Evolutionary conservation across 306 rosid species (phyloP).

Genomic region (Pyrus bretschneideri): DNA sequence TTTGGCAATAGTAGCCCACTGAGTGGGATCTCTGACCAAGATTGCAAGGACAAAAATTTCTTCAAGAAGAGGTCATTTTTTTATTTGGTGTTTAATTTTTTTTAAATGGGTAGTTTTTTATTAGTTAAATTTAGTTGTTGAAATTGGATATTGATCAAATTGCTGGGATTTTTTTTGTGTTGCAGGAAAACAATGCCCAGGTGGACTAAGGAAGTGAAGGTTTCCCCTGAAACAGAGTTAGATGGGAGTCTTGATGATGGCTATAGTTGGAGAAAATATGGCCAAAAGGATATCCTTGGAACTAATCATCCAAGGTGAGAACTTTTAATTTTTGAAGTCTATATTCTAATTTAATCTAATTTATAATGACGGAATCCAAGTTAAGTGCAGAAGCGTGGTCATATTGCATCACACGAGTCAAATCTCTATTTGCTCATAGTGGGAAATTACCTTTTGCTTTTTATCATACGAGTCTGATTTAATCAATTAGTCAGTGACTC

Average conservation of each 20-base stretch:
- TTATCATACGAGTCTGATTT: background rate
- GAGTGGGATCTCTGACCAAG: constrained; percentile 39
- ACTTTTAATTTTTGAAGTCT: background rate
- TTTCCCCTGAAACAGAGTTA: constrained; percentile 28
- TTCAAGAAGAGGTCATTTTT: constrained; percentile 57
- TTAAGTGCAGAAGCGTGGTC: too few species aligned
- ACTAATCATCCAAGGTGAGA: constrained; percentile 70
- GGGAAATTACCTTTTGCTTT: background rate
- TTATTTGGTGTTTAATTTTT: background rate
- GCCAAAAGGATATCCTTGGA: constrained; percentile 85
- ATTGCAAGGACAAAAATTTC: constrained; percentile 33
- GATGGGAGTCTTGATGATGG: constrained; percentile 58
- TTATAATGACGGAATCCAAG: too few species aligned
- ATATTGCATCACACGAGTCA: background rate
- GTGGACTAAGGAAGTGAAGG: constrained; percentile 56
- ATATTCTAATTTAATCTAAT: too few species aligned
- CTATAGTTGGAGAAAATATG: constrained; percentile 90
- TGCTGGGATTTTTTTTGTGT: constrained; percentile 18
- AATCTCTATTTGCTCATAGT: background rate
- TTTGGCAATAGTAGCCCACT: constrained; percentile 30
- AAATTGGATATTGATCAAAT: background rate
- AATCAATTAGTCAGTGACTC: background rate
- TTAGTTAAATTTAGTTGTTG: background rate
- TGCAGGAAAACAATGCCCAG: constrained; percentile 50
- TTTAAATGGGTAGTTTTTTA: background rate